Conservation (phyloP, 768 basidiomycete species). For the Mycena venus region DNA sequence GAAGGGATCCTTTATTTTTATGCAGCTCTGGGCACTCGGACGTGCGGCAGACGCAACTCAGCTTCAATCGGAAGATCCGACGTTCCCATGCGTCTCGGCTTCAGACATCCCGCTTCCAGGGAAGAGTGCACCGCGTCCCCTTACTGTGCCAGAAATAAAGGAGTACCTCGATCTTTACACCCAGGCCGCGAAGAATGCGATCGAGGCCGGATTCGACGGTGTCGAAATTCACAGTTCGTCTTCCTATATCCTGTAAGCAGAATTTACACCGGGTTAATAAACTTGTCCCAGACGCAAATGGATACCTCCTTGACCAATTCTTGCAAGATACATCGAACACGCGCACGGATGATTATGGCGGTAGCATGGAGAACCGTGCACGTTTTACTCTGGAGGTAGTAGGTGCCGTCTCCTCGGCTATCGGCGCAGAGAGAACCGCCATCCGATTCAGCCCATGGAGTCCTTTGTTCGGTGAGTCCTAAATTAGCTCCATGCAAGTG, state of each 20-base stretch:
- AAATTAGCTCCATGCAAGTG: neutral
- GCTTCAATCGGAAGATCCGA: slow-evolving; percentile 49
- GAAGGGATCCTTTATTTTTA: slow-evolving; percentile 58
- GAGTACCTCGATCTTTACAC: slow-evolving; percentile 10
- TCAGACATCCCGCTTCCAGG: slow-evolving; percentile 31
- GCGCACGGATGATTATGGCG: slow-evolving; percentile 62
- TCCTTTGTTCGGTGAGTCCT: slow-evolving; percentile 40
- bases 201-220: too few relatives aligned
- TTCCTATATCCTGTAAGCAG: neutral
- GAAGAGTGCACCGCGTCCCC: slow-evolving; percentile 27
- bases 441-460: slow-evolving; percentile 58
- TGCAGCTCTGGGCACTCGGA: too few relatives aligned
- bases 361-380: slow-evolving; percentile 59
- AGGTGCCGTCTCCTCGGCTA: slow-evolving; percentile 52
- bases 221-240: slow-evolving; percentile 21
- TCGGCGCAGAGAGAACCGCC: too few relatives aligned
- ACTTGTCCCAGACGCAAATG: slow-evolving; percentile 27
- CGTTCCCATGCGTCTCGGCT: slow-evolving; percentile 37
- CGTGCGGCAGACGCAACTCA: neutral
- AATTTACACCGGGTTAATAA: neutral
- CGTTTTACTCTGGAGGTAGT: slow-evolving; percentile 61
- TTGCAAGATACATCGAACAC: slow-evolving; percentile 41
- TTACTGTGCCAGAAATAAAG: too few relatives aligned
- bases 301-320: slow-evolving; percentile 60
- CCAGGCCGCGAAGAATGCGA: slow-evolving; percentile 18